phyloP scores from a whole-genome alignment of 441 rosid species.

The Hypseocharis bilobata region DNA sequence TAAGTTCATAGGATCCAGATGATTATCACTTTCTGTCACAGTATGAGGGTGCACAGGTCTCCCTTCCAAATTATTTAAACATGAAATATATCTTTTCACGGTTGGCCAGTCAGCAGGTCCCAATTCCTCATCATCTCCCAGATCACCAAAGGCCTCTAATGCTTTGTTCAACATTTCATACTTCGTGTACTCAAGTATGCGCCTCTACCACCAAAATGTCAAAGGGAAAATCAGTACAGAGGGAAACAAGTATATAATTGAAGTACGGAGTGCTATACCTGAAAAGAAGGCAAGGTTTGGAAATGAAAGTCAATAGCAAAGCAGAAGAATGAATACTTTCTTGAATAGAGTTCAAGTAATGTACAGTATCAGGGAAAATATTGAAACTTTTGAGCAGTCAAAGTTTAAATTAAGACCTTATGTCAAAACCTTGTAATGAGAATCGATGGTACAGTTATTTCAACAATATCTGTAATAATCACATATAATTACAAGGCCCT shows the following conservation, averaged over 20 bases:
- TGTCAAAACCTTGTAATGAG: not conserved
- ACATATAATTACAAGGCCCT: slow-evolving; percentile 9
- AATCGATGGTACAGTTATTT: not conserved
- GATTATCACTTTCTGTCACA: slow-evolving; percentile 33
- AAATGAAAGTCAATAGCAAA: not conserved
- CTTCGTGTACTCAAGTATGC: slow-evolving; percentile 69
- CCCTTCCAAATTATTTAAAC: slow-evolving; percentile 52
- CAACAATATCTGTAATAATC: not conserved
- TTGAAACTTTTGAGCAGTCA: slow-evolving; percentile 1
- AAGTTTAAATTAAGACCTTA: slow-evolving; percentile 10
- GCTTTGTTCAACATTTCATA: slow-evolving; percentile 78
- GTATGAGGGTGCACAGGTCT: slow-evolving; percentile 37
- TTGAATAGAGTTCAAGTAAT: not conserved
- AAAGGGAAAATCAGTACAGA: slow-evolving; percentile 7
- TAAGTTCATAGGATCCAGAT: slow-evolving; percentile 46
- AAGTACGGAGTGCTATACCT: not conserved
- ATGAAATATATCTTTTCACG: slow-evolving; percentile 51
- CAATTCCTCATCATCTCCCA: slow-evolving; percentile 91
- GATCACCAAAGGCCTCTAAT: slow-evolving; percentile 66
- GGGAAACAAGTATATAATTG: not conserved
- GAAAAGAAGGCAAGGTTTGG: not conserved
- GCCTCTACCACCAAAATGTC: slow-evolving; percentile 42
- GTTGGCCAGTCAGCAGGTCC: slow-evolving; percentile 88
- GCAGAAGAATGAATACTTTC: not conserved
- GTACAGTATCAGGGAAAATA: not conserved